These are phyloP conservation scores for Candida smagusa DNA, from an alignment of 1,139 yeast genomes.

Conservation along the genomic window DNA sequence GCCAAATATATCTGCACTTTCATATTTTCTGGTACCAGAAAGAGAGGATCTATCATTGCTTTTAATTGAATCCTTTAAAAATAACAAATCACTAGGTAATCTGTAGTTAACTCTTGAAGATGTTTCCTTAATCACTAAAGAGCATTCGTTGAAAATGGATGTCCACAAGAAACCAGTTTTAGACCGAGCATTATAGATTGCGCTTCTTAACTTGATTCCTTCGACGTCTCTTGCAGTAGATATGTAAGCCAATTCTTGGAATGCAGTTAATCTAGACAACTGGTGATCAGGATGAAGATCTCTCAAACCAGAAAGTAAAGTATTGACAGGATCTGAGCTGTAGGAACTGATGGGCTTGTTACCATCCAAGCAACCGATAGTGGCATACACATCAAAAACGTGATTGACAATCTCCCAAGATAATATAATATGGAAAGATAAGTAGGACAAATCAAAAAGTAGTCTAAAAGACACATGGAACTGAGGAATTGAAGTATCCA, in stretches of 20 bases:
- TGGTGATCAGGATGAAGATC: constrained; percentile 43
- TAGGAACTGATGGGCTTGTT: constrained; percentile 65
- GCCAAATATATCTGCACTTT: constrained; percentile 31
- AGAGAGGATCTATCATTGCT: constrained; percentile 12
- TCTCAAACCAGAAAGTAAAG: constrained; percentile 70
- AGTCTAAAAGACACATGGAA: constrained; percentile 37
- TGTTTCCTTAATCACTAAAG: constrained; percentile 48
- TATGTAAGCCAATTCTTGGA: constrained; percentile 67
- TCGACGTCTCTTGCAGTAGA: constrained; percentile 48
- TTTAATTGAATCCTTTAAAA: constrained; percentile 20
- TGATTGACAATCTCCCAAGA: constrained; percentile 65
- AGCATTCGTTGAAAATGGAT: constrained; percentile 57
- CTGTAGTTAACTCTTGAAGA: constrained; percentile 41
- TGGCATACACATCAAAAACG: constrained; percentile 67
- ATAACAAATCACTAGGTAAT: constrained; percentile 28
- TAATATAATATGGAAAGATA: constrained; percentile 38
- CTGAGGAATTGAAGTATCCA: constrained; percentile 33
- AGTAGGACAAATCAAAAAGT: constrained; percentile 31
- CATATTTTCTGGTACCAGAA: constrained; percentile 8
- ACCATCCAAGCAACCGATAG: constrained; percentile 79
- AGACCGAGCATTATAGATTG: constrained; percentile 52
- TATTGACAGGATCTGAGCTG: constrained; percentile 69
- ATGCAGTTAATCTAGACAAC: constrained; percentile 64
- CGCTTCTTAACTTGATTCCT: constrained; percentile 43
- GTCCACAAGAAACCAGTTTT: constrained; percentile 50